phyloP scores from a whole-genome alignment of 208 protist species.

The Wallacemonas sp. region DNA sequence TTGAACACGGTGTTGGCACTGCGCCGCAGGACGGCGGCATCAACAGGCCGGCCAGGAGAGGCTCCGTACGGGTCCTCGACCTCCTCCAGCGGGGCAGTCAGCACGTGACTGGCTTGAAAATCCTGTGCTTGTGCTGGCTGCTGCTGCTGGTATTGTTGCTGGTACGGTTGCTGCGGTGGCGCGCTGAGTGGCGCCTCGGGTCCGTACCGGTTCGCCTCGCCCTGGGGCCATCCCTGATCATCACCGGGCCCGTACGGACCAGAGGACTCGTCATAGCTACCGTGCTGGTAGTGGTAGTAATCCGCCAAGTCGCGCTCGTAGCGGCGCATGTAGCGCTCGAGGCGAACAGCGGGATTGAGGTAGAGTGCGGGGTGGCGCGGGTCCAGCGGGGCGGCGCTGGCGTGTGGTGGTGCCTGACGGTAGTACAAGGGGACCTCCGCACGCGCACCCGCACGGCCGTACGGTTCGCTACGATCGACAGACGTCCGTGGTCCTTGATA shows the following conservation, averaged over 20 bases:
- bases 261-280: too few relatives aligned
- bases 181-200: too few relatives aligned
- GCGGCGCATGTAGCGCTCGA: conserved; percentile 60
- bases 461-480: conserved; percentile 14
- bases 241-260: neutral
- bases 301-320: conserved; percentile 54
- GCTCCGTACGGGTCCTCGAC: neutral
- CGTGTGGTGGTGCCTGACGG: neutral
- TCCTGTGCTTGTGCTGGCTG: too few relatives aligned
- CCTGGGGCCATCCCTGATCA: neutral
- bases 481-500: conserved; percentile 14
- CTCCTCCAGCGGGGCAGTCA: conserved; percentile 17
- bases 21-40: conserved; percentile 34
- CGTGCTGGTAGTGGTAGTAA: conserved; percentile 9
- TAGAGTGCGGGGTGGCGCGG: conserved; percentile 22
- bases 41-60: neutral
- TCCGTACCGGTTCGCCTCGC: neutral
- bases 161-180: too few relatives aligned
- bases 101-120: conserved; percentile 10
- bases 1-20: conserved; percentile 74
- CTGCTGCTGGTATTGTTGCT: too few relatives aligned
- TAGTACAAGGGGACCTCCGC: conserved; percentile 1
- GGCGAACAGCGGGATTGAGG: conserved; percentile 44
- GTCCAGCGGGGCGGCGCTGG: neutral
- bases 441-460: neutral